Conservation (phyloP, 2,329 filamentous ascomycete genomes). For the Aureobasidium sp. region DNA sequence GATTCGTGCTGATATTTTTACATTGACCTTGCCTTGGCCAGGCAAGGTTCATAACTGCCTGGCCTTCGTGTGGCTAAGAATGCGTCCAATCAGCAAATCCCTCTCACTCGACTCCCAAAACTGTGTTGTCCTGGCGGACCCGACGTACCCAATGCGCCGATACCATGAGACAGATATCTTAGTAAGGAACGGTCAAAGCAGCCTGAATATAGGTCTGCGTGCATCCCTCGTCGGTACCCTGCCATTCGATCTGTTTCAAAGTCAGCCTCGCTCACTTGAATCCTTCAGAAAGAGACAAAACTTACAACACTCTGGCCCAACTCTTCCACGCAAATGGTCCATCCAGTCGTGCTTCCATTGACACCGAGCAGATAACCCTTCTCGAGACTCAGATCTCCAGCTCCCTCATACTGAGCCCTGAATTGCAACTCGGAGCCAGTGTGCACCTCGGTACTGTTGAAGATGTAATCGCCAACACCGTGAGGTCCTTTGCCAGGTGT, state of each 20-base stretch:
- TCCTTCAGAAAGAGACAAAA: conserved; percentile 5
- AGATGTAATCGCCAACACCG: conserved; percentile 24
- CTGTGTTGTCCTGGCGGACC: background rate
- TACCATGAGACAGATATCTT: background rate
- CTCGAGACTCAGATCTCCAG: conserved; percentile 26
- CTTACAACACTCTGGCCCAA: conserved; percentile 30
- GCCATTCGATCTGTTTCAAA: conserved; percentile 30
- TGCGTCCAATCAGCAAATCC: too few relatives aligned
- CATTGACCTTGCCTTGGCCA: background rate
- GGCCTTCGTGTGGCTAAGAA: too few relatives aligned
- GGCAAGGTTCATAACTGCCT: background rate
- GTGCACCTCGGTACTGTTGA: conserved; percentile 28
- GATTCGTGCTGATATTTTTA: background rate
- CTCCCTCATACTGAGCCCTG: conserved; percentile 19
- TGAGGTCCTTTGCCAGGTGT: conserved; percentile 27
- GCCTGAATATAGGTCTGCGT: conserved; percentile 34
- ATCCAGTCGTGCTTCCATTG: conserved; percentile 30
- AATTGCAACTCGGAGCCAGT: conserved; percentile 29
- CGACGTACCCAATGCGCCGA: background rate
- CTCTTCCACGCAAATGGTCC: conserved; percentile 33
- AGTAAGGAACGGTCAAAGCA: conserved; percentile 34
- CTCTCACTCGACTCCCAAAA: too few relatives aligned
- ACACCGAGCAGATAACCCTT: conserved; percentile 34
- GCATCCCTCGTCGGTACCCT: conserved; percentile 31
- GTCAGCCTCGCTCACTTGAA: background rate